Evolutionary conservation across 2,329 filamentous ascomycete species (phyloP), one percentile per base, ranked within the genome.

Genomic region (Penicillium fuscoglaucum): DNA sequence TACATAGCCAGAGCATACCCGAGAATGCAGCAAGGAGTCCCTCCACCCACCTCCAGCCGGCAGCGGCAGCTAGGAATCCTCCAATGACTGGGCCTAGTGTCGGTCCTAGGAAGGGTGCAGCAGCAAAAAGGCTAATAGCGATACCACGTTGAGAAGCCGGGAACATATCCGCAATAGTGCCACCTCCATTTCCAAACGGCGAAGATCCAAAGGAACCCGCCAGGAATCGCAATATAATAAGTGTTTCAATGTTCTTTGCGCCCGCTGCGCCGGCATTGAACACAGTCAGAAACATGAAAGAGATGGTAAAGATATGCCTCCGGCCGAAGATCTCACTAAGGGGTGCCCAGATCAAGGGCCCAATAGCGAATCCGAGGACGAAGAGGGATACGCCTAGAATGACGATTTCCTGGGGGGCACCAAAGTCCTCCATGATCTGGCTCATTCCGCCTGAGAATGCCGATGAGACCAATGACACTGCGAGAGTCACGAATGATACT

Each of bases 391-490:
- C 78, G 9, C 86, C 86, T 1, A 89, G 78, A 24, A 84, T 86
- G 40, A 80, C 82, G 7, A 87, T 73, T 64, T 84, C 83, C 46
- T 76, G 71, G 49, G 72, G 74, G 26, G 84, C 78, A n/a, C 74
- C 58, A 61, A 90, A 89, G 37, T 85, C 78, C 1, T 61, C 47
- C 17, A 86, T 78, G 55, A 90, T 79, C 48, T 70, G 59, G 13
- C 33, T 24, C 26, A 71, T 59, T 52, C 67, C 68, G 7, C 68
- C 70, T 15, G 67, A 62, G 24, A 69, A 70, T 6, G 88, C 88
- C 1, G 86, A 87, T 26, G 87, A 89, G 55, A 85, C 84, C 66
- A 92, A 89, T 3, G 89, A 80, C 26, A 91, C 87, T 31, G 77
- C 87, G 41, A 92, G 80, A 1, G 87, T 89, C 13, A 88, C 84